phyloP scores from a whole-genome alignment of 176 grass and related monocot genomes.

The Musa schizocarpa region DNA sequence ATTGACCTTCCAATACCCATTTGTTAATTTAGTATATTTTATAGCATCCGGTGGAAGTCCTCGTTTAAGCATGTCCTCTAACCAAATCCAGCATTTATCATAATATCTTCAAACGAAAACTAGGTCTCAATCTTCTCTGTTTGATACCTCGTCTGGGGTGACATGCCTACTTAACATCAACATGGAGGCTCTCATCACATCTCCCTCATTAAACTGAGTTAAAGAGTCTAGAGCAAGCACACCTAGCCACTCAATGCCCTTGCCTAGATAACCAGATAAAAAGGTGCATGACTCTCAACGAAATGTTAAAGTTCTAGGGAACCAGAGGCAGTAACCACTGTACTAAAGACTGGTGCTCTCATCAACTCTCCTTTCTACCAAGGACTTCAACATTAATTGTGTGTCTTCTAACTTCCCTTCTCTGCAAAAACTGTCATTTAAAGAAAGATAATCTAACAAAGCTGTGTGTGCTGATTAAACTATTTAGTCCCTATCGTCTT shows the following conservation, averaged over 20 bases:
- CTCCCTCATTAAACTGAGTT: constrained; percentile 43
- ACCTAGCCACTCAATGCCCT: constrained; percentile 47
- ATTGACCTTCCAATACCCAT: too few species aligned
- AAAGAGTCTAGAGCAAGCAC: constrained; percentile 24
- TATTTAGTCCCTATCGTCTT: constrained; percentile 47
- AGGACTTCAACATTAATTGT: constrained; percentile 40
- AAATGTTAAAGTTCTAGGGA: constrained; percentile 22
- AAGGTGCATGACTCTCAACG: constrained; percentile 32
- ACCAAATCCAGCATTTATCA: too few species aligned
- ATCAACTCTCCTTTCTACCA: constrained; percentile 27
- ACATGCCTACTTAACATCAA: too few species aligned
- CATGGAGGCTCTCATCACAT: constrained; percentile 39
- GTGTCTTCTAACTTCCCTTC: constrained; percentile 43
- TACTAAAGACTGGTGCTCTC: not conserved
- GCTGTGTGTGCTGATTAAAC: constrained; percentile 40
- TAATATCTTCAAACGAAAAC: too few species aligned
- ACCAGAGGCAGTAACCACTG: constrained; percentile 26
- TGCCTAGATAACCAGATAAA: constrained; percentile 51
- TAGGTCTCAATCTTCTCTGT: too few species aligned
- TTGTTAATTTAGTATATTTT: too few species aligned
- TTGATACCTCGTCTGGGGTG: too few species aligned
- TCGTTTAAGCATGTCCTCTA: too few species aligned
- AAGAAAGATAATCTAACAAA: constrained; percentile 29
- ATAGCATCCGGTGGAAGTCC: too few species aligned
- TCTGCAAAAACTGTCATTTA: constrained; percentile 52